Conservation (phyloP, 495 filamentous ascomycete species). For the Hypoxylon lienhwacheense region DNA sequence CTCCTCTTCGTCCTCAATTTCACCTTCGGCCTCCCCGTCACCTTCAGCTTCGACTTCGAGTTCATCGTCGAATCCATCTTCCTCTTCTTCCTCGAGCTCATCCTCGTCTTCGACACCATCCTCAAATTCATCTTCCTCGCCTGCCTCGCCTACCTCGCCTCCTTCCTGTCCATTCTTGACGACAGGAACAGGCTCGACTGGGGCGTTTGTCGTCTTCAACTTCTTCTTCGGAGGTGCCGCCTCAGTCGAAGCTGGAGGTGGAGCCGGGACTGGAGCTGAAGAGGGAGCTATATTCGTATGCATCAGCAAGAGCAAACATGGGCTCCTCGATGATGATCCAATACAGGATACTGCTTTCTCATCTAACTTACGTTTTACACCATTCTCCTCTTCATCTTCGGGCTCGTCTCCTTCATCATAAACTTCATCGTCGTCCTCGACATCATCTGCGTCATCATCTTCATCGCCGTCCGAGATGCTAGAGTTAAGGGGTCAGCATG, state of each 20-base stretch:
- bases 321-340: no score
- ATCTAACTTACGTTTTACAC: constrained; percentile 38
- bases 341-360: no score
- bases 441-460: constrained; percentile 44
- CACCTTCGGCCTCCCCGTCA: constrained; percentile 45
- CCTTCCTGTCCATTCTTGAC: constrained; percentile 39
- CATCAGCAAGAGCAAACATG: constrained; percentile 22
- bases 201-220: constrained; percentile 44
- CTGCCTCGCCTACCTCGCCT: constrained; percentile 34
- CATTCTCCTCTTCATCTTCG: constrained; percentile 37
- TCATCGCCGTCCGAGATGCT: constrained; percentile 42
- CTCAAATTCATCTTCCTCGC: constrained; percentile 41
- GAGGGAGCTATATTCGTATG: no score
- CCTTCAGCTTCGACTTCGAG: constrained; percentile 44
- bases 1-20: constrained; percentile 39
- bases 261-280: constrained; percentile 3
- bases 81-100: constrained; percentile 43
- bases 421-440: constrained; percentile 46
- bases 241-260: constrained; percentile 45
- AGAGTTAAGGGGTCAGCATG: constrained; percentile 8
- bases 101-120: constrained; percentile 33
- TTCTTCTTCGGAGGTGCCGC: constrained; percentile 56
- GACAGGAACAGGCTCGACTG: constrained; percentile 34
- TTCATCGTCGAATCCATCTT: constrained; percentile 42
- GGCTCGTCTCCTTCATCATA: constrained; percentile 38